These are phyloP conservation scores for Colletotrichum sp. DNA, from an alignment of 2,329 filamentous ascomycete species.

Conservation along the genomic window DNA sequence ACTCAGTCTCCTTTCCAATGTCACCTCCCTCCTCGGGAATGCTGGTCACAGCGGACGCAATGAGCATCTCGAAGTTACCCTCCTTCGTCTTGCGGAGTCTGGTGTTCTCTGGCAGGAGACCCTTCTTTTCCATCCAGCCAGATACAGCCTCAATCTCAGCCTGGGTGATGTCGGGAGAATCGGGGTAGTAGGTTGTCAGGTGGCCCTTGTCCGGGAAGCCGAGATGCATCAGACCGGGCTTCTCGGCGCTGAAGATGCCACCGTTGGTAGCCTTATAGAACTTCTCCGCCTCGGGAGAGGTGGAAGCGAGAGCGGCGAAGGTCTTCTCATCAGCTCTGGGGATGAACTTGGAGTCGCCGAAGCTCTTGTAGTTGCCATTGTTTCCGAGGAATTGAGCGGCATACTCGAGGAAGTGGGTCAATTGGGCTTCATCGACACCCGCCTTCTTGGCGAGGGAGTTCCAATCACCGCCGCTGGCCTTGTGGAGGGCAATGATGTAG, in stretches of 20 bases:
- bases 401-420: slow-evolving; percentile 77
- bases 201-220: slow-evolving; percentile 78
- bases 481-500: slow-evolving; percentile 77
- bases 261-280: slow-evolving; percentile 73
- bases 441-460: slow-evolving; percentile 68
- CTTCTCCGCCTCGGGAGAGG: slow-evolving; percentile 63
- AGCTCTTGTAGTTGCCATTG: slow-evolving; percentile 85
- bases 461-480: slow-evolving; percentile 73
- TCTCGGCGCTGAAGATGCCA: slow-evolving; percentile 72
- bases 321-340: slow-evolving; percentile 70
- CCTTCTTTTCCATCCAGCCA: slow-evolving; percentile 75
- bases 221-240: slow-evolving; percentile 72
- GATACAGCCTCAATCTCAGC: slow-evolving; percentile 75
- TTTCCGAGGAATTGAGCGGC: slow-evolving; percentile 81
- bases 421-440: slow-evolving; percentile 65
- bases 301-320: slow-evolving; percentile 68
- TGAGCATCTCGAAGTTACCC: slow-evolving; percentile 73
- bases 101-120: slow-evolving; percentile 78
- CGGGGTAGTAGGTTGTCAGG: slow-evolving; percentile 83
- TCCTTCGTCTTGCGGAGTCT: slow-evolving; percentile 70
- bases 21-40: slow-evolving; percentile 70
- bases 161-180: slow-evolving; percentile 76
- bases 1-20: slow-evolving; percentile 69
- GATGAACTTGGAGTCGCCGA: slow-evolving; percentile 85
- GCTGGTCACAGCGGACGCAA: slow-evolving; percentile 69